Conservation (phyloP, 2,329 filamentous ascomycete genomes). For the Fusarium burgessii region DNA sequence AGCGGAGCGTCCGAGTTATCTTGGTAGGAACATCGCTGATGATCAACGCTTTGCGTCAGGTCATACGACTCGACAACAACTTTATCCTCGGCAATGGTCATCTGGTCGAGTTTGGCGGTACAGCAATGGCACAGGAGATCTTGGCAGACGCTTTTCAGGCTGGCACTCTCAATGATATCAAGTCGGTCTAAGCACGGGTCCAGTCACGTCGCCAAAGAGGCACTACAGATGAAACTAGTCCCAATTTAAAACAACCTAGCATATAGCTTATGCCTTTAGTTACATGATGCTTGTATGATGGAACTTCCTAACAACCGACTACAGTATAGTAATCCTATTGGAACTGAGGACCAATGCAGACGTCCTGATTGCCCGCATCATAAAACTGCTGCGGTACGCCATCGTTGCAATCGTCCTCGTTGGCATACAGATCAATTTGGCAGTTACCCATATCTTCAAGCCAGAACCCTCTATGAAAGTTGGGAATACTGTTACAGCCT, state of each 20-base stretch:
- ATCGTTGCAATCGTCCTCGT: neutral
- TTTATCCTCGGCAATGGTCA: no score
- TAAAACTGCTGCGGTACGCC: neutral
- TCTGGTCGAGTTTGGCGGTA: no score
- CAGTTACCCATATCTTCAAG: neutral
- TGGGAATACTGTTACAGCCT: neutral
- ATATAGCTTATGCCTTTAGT: neutral
- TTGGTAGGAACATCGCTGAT: no score
- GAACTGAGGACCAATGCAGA: neutral
- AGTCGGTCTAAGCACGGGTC: neutral
- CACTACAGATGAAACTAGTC: neutral
- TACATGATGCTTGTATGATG: neutral
- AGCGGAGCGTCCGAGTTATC: no score
- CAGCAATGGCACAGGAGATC: no score
- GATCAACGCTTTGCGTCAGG: no score
- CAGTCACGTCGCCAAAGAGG: no score
- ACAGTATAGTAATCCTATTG: neutral
- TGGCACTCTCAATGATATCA: no score
- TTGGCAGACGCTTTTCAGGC: no score
- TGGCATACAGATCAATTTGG: neutral
- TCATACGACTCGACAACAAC: no score
- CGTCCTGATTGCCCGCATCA: neutral
- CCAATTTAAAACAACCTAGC: neutral
- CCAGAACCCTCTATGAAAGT: neutral
- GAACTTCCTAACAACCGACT: neutral